These are phyloP conservation scores for Syzygium jambos DNA, from an alignment of 345 rosid species.

Conservation along the genomic window DNA sequence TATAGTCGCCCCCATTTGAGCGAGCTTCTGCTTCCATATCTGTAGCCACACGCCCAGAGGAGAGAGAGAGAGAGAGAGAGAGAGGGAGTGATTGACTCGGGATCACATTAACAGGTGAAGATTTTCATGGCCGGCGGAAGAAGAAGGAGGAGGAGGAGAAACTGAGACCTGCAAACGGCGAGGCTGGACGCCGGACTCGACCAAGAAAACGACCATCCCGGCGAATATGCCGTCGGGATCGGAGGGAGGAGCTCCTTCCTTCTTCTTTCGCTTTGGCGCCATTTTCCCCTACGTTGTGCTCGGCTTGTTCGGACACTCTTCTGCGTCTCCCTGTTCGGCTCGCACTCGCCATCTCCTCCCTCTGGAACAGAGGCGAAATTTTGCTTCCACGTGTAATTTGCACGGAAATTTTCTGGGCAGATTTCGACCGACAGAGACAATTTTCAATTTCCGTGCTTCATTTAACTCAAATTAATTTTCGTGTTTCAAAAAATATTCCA, in stretches of 20 bases:
- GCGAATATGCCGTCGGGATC: slow-evolving; percentile 68
- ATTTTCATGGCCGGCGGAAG: neutral
- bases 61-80: neutral
- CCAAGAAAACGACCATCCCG: slow-evolving; percentile 55
- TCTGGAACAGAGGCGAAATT: neutral
- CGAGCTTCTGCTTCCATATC: slow-evolving; percentile 89
- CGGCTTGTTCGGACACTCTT: neutral
- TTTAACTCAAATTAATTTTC: neutral
- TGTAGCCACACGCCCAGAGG: slow-evolving; percentile 7
- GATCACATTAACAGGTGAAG: neutral
- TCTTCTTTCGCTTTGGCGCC: slow-evolving; percentile 67
- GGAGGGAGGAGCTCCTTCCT: slow-evolving; percentile 20
- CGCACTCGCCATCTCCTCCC: neutral
- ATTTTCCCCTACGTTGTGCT: slow-evolving; percentile 8
- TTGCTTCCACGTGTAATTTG: neutral
- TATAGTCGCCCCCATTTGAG: slow-evolving; percentile 72
- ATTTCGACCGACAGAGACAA: neutral
- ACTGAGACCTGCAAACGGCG: slow-evolving; percentile 72
- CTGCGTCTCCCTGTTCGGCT: neutral
- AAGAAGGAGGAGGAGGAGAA: neutral
- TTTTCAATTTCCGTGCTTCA: neutral
- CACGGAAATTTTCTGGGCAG: neutral
- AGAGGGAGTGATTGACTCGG: neutral
- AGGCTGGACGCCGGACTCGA: slow-evolving; percentile 58
- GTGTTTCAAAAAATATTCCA: neutral